Percentiles rank a stretch among this genome's conserved stretches.
These are phyloP conservation scores for Cercospora janseana DNA, from an alignment of 2,329 filamentous ascomycete species.

Conservation along the genomic window DNA sequence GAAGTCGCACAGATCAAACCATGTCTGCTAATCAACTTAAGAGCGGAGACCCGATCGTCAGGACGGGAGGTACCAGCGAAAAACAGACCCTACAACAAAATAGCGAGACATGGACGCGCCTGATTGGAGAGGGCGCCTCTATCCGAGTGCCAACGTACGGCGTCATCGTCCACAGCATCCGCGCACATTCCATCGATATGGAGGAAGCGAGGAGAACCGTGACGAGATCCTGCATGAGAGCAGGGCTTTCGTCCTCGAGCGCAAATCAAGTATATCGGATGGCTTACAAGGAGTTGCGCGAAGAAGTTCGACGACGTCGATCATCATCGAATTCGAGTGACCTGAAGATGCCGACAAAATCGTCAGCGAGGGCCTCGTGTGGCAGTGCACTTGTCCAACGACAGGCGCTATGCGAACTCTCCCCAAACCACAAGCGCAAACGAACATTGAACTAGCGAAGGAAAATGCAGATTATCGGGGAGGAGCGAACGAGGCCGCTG, in stretches of 20 bases:
- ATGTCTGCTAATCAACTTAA: conserved; percentile 9
- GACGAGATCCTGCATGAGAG: conserved; percentile 7
- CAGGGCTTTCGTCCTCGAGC: conserved; percentile 2
- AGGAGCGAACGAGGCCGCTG: conserved; percentile 2
- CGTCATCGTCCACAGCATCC: background rate
- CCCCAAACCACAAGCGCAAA: conserved; percentile 10
- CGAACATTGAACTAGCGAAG: conserved; percentile 1
- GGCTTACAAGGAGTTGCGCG: conserved; percentile 3
- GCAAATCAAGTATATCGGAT: too few species aligned
- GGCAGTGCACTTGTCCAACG: conserved; percentile 2
- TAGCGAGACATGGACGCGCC: background rate
- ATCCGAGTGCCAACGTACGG: conserved; percentile 10
- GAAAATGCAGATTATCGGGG: background rate
- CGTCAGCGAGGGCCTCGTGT: conserved; percentile 10
- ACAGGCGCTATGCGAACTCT: conserved; percentile 10
- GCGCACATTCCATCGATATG: conserved; percentile 6
- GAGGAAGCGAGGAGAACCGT: background rate
- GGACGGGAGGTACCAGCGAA: conserved; percentile 6
- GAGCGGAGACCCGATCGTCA: conserved; percentile 5
- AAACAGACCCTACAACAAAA: background rate
- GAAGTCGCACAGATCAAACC: conserved; percentile 7
- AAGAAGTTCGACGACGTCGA: conserved; percentile 14
- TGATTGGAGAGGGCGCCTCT: background rate
- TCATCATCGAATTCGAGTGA: conserved; percentile 8
- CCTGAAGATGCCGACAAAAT: conserved; percentile 10